Base-by-base conservation (phyloP, 1,284 basidiomycete genomes). In the Ceratobasidium sp. region DNA sequence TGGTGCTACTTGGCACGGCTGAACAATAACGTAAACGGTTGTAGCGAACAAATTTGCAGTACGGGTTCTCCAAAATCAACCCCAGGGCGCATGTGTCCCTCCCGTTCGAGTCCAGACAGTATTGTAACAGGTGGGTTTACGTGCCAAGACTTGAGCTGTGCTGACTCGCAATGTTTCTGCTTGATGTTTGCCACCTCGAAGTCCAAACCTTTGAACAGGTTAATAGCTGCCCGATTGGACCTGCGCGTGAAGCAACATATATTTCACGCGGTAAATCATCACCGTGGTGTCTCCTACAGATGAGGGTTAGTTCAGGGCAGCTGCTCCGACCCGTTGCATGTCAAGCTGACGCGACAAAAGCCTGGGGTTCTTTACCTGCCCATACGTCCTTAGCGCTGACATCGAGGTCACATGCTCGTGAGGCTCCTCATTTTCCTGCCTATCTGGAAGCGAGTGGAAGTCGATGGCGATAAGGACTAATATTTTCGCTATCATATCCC, bases 401-500 rank as follows among this genome's bases (percentile, higher is more conserved):
- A 98, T 94, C 0, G 95, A 96, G 51, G 94, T 96, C 79, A 98
- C 91, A 80, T 96, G 93, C 0, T 95, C 95, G 75, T 95, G 92
- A 0, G 89, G 86, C 71, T 88, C 86, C 53, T 88, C 87, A 11
- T 79, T 83, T 27, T 90, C 62, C 87, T 92, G 92, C 81, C 95
- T 93, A 78, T 92, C 84, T 93, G 13, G 5, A 79, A 74, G 22
- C 68, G 56, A 61, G 71, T 37, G 16, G 73, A 59, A 46, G 64
- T 37, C 19, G 59, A 75, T 31, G 34, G 34, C 14, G 27, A 19
- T 27, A 19, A 41, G 19, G 84, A 75, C 82, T 61, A 75, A 94
- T 96, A 98, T 96, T 82, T 97, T 97, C 0, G 94, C 95, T 11
- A 98, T 84, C 29, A 98, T 96, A 81, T 98, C 91, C 64, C 93